phyloP scores from a whole-genome alignment of 805 yeast species.

The Zygoascus biomembranicola region DNA sequence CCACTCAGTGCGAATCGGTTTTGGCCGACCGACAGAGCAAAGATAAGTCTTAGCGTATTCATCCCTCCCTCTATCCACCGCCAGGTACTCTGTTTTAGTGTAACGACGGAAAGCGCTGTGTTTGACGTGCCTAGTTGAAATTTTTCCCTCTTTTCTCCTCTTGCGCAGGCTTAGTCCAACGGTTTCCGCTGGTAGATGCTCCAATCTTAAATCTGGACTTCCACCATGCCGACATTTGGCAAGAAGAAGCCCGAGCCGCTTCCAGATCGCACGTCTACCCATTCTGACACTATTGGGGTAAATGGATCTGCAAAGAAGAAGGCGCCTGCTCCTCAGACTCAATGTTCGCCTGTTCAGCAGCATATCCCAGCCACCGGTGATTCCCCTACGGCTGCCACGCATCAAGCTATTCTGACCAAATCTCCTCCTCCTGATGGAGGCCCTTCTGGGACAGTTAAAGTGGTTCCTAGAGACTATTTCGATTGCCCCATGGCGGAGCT shows the following conservation, averaged over 20 bases:
- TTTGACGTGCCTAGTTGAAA: no score
- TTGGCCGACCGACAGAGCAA: no score
- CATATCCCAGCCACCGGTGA: not conserved
- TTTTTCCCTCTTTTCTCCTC: no score
- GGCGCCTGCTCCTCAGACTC: not conserved
- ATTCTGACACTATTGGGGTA: not conserved
- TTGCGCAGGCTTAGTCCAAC: not conserved
- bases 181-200: not conserved
- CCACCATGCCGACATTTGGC: not conserved
- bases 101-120: no score
- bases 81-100: no score
- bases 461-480: slow-evolving; percentile 46
- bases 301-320: not conserved
- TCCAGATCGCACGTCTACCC: not conserved
- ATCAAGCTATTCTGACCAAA: slow-evolving; percentile 1
- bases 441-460: slow-evolving; percentile 5
- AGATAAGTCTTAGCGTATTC: no score
- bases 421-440: not conserved
- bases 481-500: slow-evolving; percentile 64
- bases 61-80: no score
- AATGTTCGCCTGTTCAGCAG: not conserved
- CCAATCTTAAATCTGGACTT: not conserved
- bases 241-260: not conserved
- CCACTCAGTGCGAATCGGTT: no score
- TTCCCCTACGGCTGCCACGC: not conserved